These are phyloP conservation scores for Aspergillus sclerotioniger DNA, from an alignment of 495 filamentous ascomycete genomes.

Conservation along the genomic window DNA sequence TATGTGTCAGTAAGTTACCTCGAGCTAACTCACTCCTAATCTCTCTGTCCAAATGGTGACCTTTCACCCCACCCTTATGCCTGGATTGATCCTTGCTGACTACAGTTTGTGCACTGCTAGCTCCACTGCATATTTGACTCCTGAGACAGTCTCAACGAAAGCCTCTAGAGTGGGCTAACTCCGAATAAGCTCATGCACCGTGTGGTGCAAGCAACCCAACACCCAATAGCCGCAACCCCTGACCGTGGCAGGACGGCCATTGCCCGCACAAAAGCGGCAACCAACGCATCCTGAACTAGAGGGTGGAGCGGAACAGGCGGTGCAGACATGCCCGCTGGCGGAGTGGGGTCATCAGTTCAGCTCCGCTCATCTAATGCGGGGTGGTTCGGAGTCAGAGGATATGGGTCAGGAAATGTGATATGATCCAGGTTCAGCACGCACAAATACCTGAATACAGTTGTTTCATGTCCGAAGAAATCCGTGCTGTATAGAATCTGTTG, in stretches of 20 bases:
- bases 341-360: conserved; percentile 10
- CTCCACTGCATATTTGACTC: neutral
- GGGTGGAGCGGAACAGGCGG: conserved; percentile 22
- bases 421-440: neutral
- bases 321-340: conserved; percentile 11
- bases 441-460: neutral
- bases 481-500: neutral
- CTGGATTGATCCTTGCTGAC: neutral
- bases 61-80: neutral
- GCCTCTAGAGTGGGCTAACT: neutral
- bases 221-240: neutral
- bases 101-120: neutral
- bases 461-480: neutral
- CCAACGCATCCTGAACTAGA: conserved; percentile 4
- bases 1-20: no score
- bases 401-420: neutral
- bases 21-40: no score
- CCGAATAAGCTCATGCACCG: neutral
- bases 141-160: neutral
- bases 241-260: neutral
- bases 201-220: neutral
- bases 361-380: neutral
- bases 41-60: no score
- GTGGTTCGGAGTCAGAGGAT: neutral
- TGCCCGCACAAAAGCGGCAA: conserved; percentile 17